phyloP scores from a whole-genome alignment of 768 basidiomycete species.

The Tylopilus vinaceipallidus region DNA sequence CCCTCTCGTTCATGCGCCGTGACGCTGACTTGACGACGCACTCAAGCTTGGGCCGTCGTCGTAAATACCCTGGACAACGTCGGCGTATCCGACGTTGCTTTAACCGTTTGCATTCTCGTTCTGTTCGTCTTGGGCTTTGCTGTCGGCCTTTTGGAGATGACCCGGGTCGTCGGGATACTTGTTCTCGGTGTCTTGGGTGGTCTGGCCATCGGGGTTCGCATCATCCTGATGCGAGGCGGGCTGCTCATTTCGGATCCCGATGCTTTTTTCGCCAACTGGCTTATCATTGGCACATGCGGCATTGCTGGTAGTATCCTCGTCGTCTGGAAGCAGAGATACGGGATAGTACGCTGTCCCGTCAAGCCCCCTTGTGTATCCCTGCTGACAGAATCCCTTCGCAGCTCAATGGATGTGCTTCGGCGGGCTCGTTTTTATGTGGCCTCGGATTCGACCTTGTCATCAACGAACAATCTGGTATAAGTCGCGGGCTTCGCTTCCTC shows the following conservation, averaged over 20 bases:
- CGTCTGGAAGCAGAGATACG: slow-evolving; percentile 44
- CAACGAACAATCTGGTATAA: slow-evolving; percentile 60
- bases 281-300: slow-evolving; percentile 47
- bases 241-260: slow-evolving; percentile 42
- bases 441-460: slow-evolving; percentile 57
- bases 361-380: background rate
- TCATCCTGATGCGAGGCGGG: slow-evolving; percentile 47
- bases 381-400: slow-evolving; percentile 21
- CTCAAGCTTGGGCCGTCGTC: slow-evolving; percentile 60
- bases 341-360: slow-evolving; percentile 41
- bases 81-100: slow-evolving; percentile 50
- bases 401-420: slow-evolving; percentile 51
- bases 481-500: slow-evolving; percentile 59
- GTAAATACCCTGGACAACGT: slow-evolving; percentile 50
- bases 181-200: slow-evolving; percentile 54
- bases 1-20: background rate
- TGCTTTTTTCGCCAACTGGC: slow-evolving; percentile 49
- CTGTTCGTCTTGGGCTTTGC: slow-evolving; percentile 51
- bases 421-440: slow-evolving; percentile 57
- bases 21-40: background rate
- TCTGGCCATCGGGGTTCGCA: slow-evolving; percentile 53
- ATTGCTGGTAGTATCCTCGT: slow-evolving; percentile 41
- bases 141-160: slow-evolving; percentile 53
- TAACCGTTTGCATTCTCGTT: slow-evolving; percentile 48
- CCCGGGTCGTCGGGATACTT: slow-evolving; percentile 45